Conservation (phyloP, 2,329 filamentous ascomycete species). For the Fusarium hainanense region DNA sequence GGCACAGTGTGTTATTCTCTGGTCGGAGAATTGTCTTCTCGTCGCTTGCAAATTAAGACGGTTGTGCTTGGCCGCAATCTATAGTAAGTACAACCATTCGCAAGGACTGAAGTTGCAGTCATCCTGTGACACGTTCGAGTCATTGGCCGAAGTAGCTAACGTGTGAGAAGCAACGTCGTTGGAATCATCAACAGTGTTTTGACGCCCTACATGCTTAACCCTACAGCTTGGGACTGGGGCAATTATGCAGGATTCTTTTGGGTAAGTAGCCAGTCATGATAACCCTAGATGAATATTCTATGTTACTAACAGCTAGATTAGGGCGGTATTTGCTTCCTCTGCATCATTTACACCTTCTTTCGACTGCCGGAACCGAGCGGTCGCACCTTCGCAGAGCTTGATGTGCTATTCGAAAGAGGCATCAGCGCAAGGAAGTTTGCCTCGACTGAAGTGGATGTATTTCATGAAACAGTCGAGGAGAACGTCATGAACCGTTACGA, state of each 20-base stretch:
- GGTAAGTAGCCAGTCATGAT: conserved; percentile 55
- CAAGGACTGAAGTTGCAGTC: not conserved
- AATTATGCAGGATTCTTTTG: conserved; percentile 92
- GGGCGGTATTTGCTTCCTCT: conserved; percentile 81
- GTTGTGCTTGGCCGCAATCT: conserved; percentile 86
- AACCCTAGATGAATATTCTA: not conserved
- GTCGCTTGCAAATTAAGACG: conserved; percentile 89
- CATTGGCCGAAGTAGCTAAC: conserved; percentile 26
- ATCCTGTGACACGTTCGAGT: not conserved
- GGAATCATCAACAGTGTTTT: conserved; percentile 84
- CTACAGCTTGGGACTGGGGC: conserved; percentile 85
- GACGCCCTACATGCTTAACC: conserved; percentile 94
- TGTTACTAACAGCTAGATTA: conserved; percentile 44
- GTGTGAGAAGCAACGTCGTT: conserved; percentile 72
- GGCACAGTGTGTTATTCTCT: conserved; percentile 92
- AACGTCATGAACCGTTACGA: conserved; percentile 62
- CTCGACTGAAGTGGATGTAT: conserved; percentile 66
- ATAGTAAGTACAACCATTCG: conserved; percentile 63
- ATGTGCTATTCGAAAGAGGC: conserved; percentile 81
- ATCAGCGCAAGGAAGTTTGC: conserved; percentile 80
- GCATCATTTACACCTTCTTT: conserved; percentile 76
- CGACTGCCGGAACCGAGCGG: conserved; percentile 77
- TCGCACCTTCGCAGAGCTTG: conserved; percentile 86
- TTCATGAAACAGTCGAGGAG: conserved; percentile 62
- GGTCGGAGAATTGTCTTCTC: conserved; percentile 84